phyloP scores from a whole-genome alignment of 2,329 filamentous ascomycete species.

The Fusarium nurragi region DNA sequence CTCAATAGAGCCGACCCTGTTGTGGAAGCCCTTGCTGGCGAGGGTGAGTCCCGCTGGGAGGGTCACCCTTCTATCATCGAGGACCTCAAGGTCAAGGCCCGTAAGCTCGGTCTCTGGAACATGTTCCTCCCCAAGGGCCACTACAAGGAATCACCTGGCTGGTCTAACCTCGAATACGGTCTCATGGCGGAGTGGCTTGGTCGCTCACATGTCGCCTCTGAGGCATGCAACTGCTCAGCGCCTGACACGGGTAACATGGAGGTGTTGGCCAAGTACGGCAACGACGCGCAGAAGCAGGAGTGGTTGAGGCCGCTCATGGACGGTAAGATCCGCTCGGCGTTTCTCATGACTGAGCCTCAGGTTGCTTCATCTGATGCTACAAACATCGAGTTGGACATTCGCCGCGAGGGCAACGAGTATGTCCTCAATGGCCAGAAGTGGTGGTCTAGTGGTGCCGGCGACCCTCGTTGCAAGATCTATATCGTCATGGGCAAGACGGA shows the following conservation, averaged over 20 bases:
- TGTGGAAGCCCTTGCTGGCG: conserved; percentile 80
- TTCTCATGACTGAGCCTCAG: conserved; percentile 93
- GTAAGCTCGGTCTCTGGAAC: conserved; percentile 91
- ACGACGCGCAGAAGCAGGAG: conserved; percentile 81
- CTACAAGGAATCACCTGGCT: conserved; percentile 94
- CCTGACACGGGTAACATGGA: conserved; percentile 98
- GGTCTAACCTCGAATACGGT: conserved; percentile 95
- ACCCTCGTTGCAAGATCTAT: conserved; percentile 91
- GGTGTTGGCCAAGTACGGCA: conserved; percentile 90
- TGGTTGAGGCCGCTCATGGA: conserved; percentile 86
- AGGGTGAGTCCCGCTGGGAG: conserved; percentile 81
- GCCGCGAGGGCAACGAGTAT: conserved; percentile 84
- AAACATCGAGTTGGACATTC: conserved; percentile 88
- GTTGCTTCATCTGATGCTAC: conserved; percentile 90
- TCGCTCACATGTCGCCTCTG: conserved; percentile 82
- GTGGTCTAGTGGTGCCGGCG: conserved; percentile 97
- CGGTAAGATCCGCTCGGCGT: conserved; percentile 87
- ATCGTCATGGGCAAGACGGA: conserved; percentile 97
- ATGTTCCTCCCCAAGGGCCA: conserved; percentile 96
- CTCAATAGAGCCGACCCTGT: conserved; percentile 75
- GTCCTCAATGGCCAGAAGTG: conserved; percentile 97
- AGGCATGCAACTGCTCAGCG: conserved; percentile 89
- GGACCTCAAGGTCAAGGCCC: conserved; percentile 86
- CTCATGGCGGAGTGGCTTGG: conserved; percentile 97
- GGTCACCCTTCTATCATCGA: conserved; percentile 84